These are phyloP conservation scores for Withania somnifera DNA, from an alignment of 305 asterid genomes.

Conservation along the genomic window DNA sequence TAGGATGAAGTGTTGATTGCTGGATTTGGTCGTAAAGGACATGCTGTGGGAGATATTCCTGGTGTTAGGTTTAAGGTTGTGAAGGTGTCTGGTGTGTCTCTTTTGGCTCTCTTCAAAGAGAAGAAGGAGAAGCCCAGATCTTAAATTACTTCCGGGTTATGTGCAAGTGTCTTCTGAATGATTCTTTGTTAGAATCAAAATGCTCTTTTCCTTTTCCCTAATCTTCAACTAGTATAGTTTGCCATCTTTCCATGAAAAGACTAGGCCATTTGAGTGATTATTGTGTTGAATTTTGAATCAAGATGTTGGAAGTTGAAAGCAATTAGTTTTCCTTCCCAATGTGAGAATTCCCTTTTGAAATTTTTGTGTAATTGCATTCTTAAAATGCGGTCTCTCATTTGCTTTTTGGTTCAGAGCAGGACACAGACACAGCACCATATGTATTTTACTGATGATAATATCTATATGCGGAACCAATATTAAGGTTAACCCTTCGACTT, in stretches of 20 bases:
- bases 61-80: conserved; percentile 6
- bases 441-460: not conserved
- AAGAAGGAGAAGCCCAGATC: conserved; percentile 8
- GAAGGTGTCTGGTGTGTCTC: conserved; percentile 6
- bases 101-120: conserved; percentile 9
- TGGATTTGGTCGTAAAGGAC: conserved; percentile 7
- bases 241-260: not conserved
- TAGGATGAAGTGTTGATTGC: conserved; percentile 3
- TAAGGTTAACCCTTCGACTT: too few relatives aligned
- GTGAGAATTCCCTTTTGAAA: not conserved
- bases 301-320: not conserved
- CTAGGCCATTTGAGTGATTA: not conserved
- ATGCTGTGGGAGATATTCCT: conserved; percentile 6
- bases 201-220: not conserved
- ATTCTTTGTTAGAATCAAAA: not conserved
- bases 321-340: not conserved
- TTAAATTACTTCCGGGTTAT: not conserved
- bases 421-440: too few relatives aligned
- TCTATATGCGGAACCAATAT: too few relatives aligned
- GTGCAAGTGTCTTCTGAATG: not conserved
- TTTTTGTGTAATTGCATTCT: not conserved
- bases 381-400: not conserved
- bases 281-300: not conserved
- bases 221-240: not conserved
- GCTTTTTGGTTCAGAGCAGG: too few relatives aligned